Conservation (phyloP, 345 rosid species). For the Eucalyptus globulus region DNA sequence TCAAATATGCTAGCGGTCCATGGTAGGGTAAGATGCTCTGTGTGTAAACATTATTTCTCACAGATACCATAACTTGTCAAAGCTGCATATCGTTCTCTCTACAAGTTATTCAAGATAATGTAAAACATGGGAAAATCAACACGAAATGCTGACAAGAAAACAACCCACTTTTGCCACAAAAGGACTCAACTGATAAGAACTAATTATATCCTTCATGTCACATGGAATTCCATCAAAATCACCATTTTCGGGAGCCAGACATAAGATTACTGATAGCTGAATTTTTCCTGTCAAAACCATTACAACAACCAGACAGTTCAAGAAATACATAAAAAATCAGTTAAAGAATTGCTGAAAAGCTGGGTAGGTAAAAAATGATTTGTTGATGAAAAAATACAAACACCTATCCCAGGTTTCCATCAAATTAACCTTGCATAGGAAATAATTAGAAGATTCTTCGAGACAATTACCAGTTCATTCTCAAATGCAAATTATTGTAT, state of each 20-base stretch:
- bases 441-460: neutral
- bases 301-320: neutral
- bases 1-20: neutral
- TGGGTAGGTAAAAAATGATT: neutral
- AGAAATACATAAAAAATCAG: neutral
- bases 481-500: neutral
- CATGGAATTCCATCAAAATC: slow-evolving; percentile 14
- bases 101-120: neutral
- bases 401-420: neutral
- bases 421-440: neutral
- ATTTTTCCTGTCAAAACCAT: slow-evolving; percentile 33
- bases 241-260: slow-evolving; percentile 33
- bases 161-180: slow-evolving; percentile 59
- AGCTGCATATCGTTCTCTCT: neutral
- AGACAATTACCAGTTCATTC: neutral
- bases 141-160: neutral
- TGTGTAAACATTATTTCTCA: neutral
- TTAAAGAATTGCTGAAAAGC: neutral
- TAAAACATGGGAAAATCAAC: neutral
- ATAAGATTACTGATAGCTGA: slow-evolving; percentile 45
- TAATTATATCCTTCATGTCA: slow-evolving; percentile 33
- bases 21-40: neutral
- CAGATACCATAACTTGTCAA: neutral
- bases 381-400: neutral
- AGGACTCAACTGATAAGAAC: slow-evolving; percentile 66